Base-by-base conservation (phyloP, 2,329 filamentous ascomycete species). In the Fragosphaeria purpurea region DNA sequence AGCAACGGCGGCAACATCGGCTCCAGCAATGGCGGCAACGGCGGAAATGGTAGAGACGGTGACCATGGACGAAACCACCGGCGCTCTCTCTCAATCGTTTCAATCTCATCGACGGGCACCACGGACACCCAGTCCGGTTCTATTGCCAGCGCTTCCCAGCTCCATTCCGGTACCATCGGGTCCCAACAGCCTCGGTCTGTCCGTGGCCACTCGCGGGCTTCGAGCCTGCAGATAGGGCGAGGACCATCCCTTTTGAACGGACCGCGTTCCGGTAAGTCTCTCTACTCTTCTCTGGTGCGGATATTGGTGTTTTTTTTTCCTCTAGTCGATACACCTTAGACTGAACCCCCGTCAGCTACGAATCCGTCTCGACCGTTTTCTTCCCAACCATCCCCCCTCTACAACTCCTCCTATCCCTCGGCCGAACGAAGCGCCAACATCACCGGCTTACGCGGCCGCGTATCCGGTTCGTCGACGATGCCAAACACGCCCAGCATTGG, bases 11-110 rank as follows among this genome's bases (percentile, higher is more conserved):
- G 46, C 13, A 42, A 33, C 31, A 11, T 39, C 33, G 12, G n/a
- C 32, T 32, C 35, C 32, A 44, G 40, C 10, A 43, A 12, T 13
- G 62, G 50, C 58, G 61, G 57, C 38, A 40, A 55, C 22, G 56
- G 63, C 30, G 71, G 74, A n/a, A 79, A 84, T 60, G 70, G 74
- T 32, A n/a, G 37, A n/a, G 31, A 35, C 41, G 38, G 33, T 41
- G 38, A 46, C 7, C 39, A 38, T 22, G 6, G 7, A 9, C 31
- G 39, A 5, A 41, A 31, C 48, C 86, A 90, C 60, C 82, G 84
- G 63, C 76, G 86, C 59, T 91, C 87, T 4, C 75, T 93, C 34
- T 93, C 87, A 13, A 91, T 93, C 56, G 80, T 91, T 44, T 91
- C 87, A 8, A 79, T 91, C 58, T 84, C 83, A 9, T 79, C 79